phyloP scores from a whole-genome alignment of 1,139 yeast genomes.

The Scheffersomyces titani region DNA sequence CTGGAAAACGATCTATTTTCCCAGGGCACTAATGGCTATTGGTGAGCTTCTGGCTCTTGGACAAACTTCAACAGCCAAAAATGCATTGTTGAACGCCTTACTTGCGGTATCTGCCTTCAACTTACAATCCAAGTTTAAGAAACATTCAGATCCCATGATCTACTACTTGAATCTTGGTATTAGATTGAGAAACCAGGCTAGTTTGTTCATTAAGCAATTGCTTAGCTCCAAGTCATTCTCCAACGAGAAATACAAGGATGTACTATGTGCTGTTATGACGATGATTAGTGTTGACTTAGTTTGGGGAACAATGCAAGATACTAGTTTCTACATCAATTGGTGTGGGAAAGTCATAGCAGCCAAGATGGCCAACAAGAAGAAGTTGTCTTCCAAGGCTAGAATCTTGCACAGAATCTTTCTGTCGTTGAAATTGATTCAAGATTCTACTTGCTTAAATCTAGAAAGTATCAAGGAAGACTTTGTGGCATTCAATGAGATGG shows the following conservation, averaged over 20 bases:
- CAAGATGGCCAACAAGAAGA: conserved; percentile 66
- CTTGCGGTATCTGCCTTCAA: conserved; percentile 84
- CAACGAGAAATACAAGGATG: conserved; percentile 79
- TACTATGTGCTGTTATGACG: conserved; percentile 77
- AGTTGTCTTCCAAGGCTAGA: conserved; percentile 72
- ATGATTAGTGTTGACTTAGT: conserved; percentile 89
- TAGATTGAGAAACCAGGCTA: conserved; percentile 73
- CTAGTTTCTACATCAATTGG: conserved; percentile 71
- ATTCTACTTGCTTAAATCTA: conserved; percentile 61
- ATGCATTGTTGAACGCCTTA: conserved; percentile 76
- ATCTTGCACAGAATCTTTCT: conserved; percentile 78
- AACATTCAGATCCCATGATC: conserved; percentile 62
- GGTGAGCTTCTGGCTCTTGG: conserved; percentile 82
- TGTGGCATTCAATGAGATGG: conserved; percentile 28
- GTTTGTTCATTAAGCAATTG: conserved; percentile 58
- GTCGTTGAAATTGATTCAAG: conserved; percentile 73
- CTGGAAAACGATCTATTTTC: conserved; percentile 83
- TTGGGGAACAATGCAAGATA: conserved; percentile 91
- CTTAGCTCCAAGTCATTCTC: conserved; percentile 42
- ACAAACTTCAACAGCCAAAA: conserved; percentile 71
- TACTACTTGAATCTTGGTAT: conserved; percentile 73
- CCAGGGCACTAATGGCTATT: conserved; percentile 76
- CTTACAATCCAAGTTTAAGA: conserved; percentile 68
- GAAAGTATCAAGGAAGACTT: conserved; percentile 40
- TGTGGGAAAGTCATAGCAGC: conserved; percentile 75